These are phyloP conservation scores for Podospora fimiseda DNA, from an alignment of 495 filamentous ascomycete genomes.

Conservation along the genomic window DNA sequence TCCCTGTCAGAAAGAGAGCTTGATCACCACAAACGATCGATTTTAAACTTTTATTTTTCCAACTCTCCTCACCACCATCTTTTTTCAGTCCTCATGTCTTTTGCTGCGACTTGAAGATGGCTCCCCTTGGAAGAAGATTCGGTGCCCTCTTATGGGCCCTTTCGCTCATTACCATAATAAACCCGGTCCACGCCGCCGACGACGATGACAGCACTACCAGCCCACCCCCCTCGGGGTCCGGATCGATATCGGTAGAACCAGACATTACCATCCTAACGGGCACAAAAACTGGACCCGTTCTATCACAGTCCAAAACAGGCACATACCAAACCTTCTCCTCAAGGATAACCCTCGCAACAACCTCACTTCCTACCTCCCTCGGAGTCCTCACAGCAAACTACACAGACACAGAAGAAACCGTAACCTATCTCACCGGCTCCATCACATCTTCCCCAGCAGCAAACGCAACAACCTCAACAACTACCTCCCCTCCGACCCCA, in stretches of 20 bases:
- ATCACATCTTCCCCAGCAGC: constrained; percentile 22
- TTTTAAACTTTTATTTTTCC: too few species aligned
- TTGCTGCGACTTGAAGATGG: too few species aligned
- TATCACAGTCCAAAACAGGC: constrained; percentile 22
- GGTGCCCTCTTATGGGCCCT: constrained; percentile 11
- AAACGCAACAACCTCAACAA: constrained; percentile 30
- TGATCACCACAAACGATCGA: too few species aligned
- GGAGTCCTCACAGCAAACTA: constrained; percentile 32
- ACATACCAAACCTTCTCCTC: constrained; percentile 33
- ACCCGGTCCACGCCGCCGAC: neutral
- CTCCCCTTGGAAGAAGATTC: constrained; percentile 6
- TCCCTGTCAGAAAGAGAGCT: neutral
- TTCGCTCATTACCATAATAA: neutral
- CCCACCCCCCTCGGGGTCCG: constrained; percentile 5
- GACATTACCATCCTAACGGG: constrained; percentile 34
- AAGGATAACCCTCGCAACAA: constrained; percentile 31
- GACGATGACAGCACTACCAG: neutral
- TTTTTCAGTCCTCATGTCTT: too few species aligned
- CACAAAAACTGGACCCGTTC: constrained; percentile 25
- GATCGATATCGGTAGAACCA: constrained; percentile 11
- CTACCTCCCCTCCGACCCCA: constrained; percentile 38
- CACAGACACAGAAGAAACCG: constrained; percentile 32
- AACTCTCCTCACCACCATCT: too few species aligned
- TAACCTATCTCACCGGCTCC: constrained; percentile 40
- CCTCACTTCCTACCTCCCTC: constrained; percentile 13